These are phyloP conservation scores for Colletotrichum neosansevieriae DNA, from an alignment of 2,329 filamentous ascomycete genomes.

Conservation along the genomic window DNA sequence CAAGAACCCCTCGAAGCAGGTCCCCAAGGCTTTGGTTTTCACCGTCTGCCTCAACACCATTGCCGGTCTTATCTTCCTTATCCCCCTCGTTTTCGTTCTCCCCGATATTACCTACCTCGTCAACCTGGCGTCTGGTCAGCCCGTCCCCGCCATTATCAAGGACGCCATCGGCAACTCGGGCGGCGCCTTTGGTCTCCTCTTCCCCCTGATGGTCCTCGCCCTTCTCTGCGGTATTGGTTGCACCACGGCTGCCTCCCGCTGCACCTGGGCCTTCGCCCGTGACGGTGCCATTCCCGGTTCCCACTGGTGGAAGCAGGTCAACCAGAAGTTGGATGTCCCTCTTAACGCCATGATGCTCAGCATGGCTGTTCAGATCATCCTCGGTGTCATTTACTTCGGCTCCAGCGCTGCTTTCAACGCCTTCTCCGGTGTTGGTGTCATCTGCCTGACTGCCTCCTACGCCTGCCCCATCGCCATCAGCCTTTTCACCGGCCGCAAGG, in stretches of 20 bases:
- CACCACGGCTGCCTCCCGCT: constrained; percentile 76
- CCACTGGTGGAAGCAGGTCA: constrained; percentile 70
- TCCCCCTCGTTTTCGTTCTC: constrained; percentile 77
- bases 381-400: constrained; percentile 78
- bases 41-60: constrained; percentile 76
- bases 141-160: constrained; percentile 74
- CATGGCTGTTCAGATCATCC: constrained; percentile 72
- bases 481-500: constrained; percentile 69
- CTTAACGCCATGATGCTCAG: constrained; percentile 80
- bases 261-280: constrained; percentile 77
- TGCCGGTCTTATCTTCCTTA: constrained; percentile 75
- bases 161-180: constrained; percentile 70
- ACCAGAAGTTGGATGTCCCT: constrained; percentile 72
- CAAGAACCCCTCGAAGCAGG: constrained; percentile 72
- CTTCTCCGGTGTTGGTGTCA: constrained; percentile 78
- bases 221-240: constrained; percentile 77
- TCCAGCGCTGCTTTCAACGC: constrained; percentile 78
- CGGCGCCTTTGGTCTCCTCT: constrained; percentile 71
- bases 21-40: constrained; percentile 78
- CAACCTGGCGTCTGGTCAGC: constrained; percentile 67
- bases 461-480: constrained; percentile 75
- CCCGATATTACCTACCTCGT: constrained; percentile 70
- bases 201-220: constrained; percentile 75
- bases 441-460: constrained; percentile 76
- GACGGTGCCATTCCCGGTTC: constrained; percentile 77